Percentiles rank a stretch among this genome's conserved stretches.
Evolutionary conservation across 2,329 filamentous ascomycete genomes (phyloP).

Genomic region (Myriosclerotinia curreyana): DNA sequence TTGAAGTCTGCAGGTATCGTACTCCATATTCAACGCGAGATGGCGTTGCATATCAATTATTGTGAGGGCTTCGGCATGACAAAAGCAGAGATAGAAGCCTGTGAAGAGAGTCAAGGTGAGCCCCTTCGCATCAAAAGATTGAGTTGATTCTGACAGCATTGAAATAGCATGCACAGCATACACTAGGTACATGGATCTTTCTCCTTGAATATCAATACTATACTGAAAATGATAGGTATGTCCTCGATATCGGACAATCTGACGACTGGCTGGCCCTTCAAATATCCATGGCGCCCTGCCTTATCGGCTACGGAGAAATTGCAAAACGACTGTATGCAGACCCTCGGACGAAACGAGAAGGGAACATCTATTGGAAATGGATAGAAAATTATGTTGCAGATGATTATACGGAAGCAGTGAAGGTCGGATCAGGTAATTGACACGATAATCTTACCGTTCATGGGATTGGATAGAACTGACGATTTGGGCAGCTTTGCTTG

Average conservation of each 20-base stretch:
- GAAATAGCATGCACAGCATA: constrained; percentile 70
- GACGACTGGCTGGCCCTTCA: constrained; percentile 87
- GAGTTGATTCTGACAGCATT: constrained; percentile 21
- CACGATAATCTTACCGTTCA: background rate
- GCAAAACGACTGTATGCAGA: constrained; percentile 67
- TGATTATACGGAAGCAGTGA: constrained; percentile 72
- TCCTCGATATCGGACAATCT: constrained; percentile 83
- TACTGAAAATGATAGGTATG: constrained; percentile 54
- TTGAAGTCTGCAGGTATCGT: constrained; percentile 65
- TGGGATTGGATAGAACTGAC: constrained; percentile 3
- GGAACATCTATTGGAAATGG: constrained; percentile 84
- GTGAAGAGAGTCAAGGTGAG: constrained; percentile 71
- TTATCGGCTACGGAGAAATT: constrained; percentile 84
- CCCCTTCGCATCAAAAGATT: background rate
- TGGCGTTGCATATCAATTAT: constrained; percentile 76
- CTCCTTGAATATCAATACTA: background rate
- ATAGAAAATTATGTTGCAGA: constrained; percentile 83
- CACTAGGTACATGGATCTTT: constrained; percentile 46
- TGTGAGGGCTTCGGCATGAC: constrained; percentile 78
- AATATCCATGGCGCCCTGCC: constrained; percentile 77
- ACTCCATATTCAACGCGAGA: constrained; percentile 73
- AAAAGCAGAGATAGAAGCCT: constrained; percentile 66
- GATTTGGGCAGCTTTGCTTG: constrained; percentile 60
- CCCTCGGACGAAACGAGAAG: constrained; percentile 56
- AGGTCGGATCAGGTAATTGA: constrained; percentile 62